Percentiles rank a stretch among this genome's conserved stretches.
Conservation (phyloP, 129 eudicot genomes). For the Centrapalus pauciflorus region DNA sequence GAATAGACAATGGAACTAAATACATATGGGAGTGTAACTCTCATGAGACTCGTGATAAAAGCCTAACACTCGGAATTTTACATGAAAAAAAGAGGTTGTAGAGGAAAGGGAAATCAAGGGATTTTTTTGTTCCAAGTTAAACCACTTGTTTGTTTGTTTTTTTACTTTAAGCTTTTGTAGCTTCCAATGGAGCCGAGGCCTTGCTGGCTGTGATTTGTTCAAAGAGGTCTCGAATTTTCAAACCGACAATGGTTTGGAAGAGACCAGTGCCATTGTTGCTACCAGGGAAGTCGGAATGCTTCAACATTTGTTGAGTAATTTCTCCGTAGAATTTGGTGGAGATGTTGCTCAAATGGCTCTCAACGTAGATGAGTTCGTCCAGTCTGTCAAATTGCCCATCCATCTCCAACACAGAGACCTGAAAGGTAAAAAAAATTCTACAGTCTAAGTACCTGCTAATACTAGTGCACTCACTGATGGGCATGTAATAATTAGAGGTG, state of each 20-base stretch:
- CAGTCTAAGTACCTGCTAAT: background rate
- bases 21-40: constrained; percentile 46
- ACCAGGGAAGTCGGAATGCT: constrained; percentile 88
- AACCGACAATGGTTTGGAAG: constrained; percentile 85
- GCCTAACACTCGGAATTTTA: constrained; percentile 38
- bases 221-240: constrained; percentile 88
- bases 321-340: constrained; percentile 96
- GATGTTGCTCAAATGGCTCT: constrained; percentile 94
- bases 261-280: constrained; percentile 99
- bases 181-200: constrained; percentile 56
- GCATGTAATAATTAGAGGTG: background rate
- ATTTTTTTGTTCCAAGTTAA: constrained; percentile 3
- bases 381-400: constrained; percentile 97
- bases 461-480: background rate
- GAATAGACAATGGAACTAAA: constrained; percentile 35
- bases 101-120: constrained; percentile 23
- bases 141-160: background rate
- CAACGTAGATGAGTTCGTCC: constrained; percentile 88
- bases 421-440: constrained; percentile 4
- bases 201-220: constrained; percentile 69
- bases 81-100: constrained; percentile 23
- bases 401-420: constrained; percentile 98
- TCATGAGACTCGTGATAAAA: constrained; percentile 23
- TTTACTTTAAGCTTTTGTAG: constrained; percentile 64
- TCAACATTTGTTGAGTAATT: constrained; percentile 93